phyloP scores from a whole-genome alignment of 106 monocot species.

The Dioscorea dumetorum region DNA sequence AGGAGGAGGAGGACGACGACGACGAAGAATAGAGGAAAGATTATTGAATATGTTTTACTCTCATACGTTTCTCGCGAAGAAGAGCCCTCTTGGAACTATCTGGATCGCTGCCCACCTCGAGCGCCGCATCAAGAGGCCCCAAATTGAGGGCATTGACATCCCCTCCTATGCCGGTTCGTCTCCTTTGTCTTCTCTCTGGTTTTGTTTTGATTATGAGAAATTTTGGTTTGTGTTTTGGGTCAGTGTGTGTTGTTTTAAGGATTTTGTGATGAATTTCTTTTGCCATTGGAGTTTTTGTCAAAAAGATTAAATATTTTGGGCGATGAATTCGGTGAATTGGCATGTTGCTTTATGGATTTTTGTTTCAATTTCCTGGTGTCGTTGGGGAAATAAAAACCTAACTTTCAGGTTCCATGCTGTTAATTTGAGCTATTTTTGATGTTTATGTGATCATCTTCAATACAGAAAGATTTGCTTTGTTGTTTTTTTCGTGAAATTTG shows the following conservation, averaged over 20 bases:
- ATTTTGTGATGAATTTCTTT: not conserved
- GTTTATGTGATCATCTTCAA: too few species aligned
- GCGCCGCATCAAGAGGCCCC: slow-evolving; percentile 73
- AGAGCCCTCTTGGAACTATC: slow-evolving; percentile 74
- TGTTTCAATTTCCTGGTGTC: too few species aligned
- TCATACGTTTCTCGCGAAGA: slow-evolving; percentile 69
- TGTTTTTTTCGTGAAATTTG: too few species aligned
- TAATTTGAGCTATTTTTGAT: too few species aligned
- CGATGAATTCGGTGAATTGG: too few species aligned
- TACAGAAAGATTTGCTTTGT: too few species aligned
- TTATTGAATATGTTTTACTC: slow-evolving; percentile 68
- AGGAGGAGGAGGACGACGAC: not conserved
- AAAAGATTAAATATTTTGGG: too few species aligned
- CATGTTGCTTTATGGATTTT: too few species aligned
- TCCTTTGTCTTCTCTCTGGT: not conserved
- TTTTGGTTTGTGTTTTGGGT: not conserved
- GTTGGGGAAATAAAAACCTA: too few species aligned
- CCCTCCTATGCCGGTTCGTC: slow-evolving; percentile 52
- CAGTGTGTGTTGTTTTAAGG: not conserved
- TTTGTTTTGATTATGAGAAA: not conserved
- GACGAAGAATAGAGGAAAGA: not conserved
- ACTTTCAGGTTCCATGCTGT: too few species aligned
- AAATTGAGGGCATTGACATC: slow-evolving; percentile 68
- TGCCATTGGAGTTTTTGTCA: too few species aligned
- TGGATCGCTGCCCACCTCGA: slow-evolving; percentile 94